phyloP scores from a whole-genome alignment of 2,329 filamentous ascomycete genomes.

The Curvularia verruculosa region DNA sequence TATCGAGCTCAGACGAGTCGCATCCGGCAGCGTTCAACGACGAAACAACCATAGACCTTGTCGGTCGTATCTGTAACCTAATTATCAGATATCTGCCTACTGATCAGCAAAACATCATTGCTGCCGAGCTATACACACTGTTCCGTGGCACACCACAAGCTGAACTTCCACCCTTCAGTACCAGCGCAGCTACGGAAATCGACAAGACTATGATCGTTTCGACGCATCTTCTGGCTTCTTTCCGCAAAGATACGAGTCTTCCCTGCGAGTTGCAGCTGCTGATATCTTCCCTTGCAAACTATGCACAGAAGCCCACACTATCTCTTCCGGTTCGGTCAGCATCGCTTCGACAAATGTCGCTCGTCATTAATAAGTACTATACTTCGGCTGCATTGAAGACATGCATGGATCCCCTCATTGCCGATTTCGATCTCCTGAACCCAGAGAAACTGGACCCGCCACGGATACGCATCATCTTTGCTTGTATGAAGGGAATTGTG shows the following conservation, averaged over 20 bases:
- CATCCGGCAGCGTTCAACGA: slow-evolving; percentile 51
- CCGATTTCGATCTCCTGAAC: slow-evolving; percentile 40
- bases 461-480: slow-evolving; percentile 63
- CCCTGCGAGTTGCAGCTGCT: slow-evolving; percentile 42
- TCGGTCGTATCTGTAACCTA: slow-evolving; percentile 66
- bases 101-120: slow-evolving; percentile 59
- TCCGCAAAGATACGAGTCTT: slow-evolving; percentile 45
- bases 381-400: slow-evolving; percentile 48
- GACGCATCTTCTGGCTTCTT: slow-evolving; percentile 62
- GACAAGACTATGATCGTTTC: slow-evolving; percentile 61
- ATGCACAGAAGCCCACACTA: slow-evolving; percentile 39
- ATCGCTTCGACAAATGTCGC: slow-evolving; percentile 53
- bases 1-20: slow-evolving; percentile 41
- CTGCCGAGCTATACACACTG: slow-evolving; percentile 61
- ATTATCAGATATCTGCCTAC: slow-evolving; percentile 61
- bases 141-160: slow-evolving; percentile 49
- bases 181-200: slow-evolving; percentile 39
- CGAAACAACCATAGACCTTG: slow-evolving; percentile 61
- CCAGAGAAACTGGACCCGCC: slow-evolving; percentile 44
- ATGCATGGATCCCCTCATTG: slow-evolving; percentile 50
- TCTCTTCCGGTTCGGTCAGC: slow-evolving; percentile 39
- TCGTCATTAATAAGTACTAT: slow-evolving; percentile 58
- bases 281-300: slow-evolving; percentile 47
- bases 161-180: slow-evolving; percentile 43
- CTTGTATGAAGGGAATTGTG: slow-evolving; percentile 65